phyloP scores from a whole-genome alignment of 495 filamentous ascomycete species.

The Chaetomium tenue region DNA sequence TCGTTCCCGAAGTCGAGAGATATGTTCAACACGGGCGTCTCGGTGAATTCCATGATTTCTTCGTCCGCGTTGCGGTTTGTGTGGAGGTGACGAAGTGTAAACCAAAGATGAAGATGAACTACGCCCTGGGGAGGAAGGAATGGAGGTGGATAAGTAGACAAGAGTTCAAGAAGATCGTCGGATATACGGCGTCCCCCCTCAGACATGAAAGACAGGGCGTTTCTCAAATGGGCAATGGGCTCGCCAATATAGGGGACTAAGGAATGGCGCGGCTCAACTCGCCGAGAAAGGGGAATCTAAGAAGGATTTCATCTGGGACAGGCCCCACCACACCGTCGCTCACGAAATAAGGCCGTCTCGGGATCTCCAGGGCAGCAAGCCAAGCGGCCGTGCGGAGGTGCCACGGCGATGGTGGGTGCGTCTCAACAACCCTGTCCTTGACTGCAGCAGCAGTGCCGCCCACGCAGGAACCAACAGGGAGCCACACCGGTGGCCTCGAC shows the following conservation, averaged over 20 bases:
- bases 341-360: neutral
- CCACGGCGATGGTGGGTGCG: constrained; percentile 5
- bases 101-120: constrained; percentile 18
- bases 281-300: constrained; percentile 17
- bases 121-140: constrained; percentile 25
- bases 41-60: constrained; percentile 25
- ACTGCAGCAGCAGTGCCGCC: constrained; percentile 8
- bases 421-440: neutral
- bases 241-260: constrained; percentile 30
- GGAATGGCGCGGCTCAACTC: constrained; percentile 14
- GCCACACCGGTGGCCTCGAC: constrained; percentile 6
- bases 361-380: constrained; percentile 16
- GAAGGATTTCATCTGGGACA: constrained; percentile 1
- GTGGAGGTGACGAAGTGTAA: constrained; percentile 7
- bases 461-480: constrained; percentile 14
- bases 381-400: constrained; percentile 18
- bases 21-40: constrained; percentile 23
- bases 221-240: constrained; percentile 27
- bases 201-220: constrained; percentile 25
- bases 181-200: constrained; percentile 14
- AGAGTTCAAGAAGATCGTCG: constrained; percentile 21
- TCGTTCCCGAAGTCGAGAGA: constrained; percentile 28
- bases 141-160: constrained; percentile 31
- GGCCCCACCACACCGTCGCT: constrained; percentile 15
- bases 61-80: neutral